Base-by-base conservation (phyloP, 163 green algal species). In the Scenedesmus sp. region DNA sequence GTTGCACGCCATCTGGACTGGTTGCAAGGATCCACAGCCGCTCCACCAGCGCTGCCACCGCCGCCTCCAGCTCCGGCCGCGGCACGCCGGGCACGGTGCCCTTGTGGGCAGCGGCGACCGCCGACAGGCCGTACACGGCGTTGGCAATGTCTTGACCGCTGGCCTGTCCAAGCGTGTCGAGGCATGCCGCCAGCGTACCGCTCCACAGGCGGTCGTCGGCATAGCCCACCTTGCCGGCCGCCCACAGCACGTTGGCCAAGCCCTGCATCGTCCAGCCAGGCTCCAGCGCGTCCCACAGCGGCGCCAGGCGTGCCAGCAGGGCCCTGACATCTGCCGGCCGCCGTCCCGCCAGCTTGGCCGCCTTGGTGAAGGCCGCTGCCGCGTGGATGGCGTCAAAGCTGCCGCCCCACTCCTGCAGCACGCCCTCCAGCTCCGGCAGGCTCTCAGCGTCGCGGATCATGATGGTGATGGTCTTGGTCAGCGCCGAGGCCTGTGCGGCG, bases 231-330 rank as follows among this genome's bases (percentile, higher is more conserved):
- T 75, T 75, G 47, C 65, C 45, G 26, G 45, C 60, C 3, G 65
- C 44, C 65, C 65, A 75, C 65, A 62, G 6, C 44, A 74, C 64
- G 31, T 74, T 74, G 13, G 64, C n/a, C 6, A 74, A 17, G 2
- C 9, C 45, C 42, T 28, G 44, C 0, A 18, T 6, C 28, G 0
- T 26, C 31, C 39, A n/a, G 14, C 34, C 26, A 31, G 44, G 45
- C 45, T 63, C 15, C 44, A 45, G 13, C 0, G 4, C 9, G 14
- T 75, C 45, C 65, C 44, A 62, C 3, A 75, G 17, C 14, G 0
- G 14, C 44, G 63, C 39, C 63, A 72, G 63, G 1, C 51, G 2
- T 3, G 26, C 5, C 42, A 72, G 22, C 36, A 72, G 22, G 11
- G 63, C 22, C 7, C 34, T 3, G n/a, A 14, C 63, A 42, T 15